Evolutionary conservation across 306 rosid species (phyloP), one percentile per base, ranked within the genome.

Genomic region (Cotoneaster glaucophyllus): DNA sequence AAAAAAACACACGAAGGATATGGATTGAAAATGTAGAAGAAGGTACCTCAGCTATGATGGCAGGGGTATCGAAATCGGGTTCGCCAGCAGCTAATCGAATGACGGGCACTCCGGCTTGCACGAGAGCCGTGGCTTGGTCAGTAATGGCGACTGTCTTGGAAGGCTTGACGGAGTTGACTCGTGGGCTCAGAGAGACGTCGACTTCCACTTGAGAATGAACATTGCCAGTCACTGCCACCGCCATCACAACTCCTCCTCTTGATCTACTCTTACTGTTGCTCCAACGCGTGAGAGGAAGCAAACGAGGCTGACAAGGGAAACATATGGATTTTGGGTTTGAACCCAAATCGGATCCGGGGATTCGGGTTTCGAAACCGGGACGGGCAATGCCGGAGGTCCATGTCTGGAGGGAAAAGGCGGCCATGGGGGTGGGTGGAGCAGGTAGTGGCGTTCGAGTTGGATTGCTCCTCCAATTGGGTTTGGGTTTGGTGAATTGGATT

Each of bases 11-110:
- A 34, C 2, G 39, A 34, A 34, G 21, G 1, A 41, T 56, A 31
- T 25, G 14, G n/a, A 15, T 17, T 11, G 5, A 15, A 61, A 19
- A 29, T 44, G 25, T 26, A 22, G 45, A 31, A 77, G 31, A 13
- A 31, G 44, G 43, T 50, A 89, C 98, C 95, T 96, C 91, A 1
- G 85, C 89, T 3, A 96, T 85, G 17, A 77, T 71, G 63, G 87
- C n/a, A 1, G 99, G 99, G 0, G 99, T 96, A 67, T 90, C 98
- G 43, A 96, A 96, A 85, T 96, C 97, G 3, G 99, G 93, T 57
- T 96, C 97, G 26, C 99, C 99, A 4, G 97, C 96, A 3, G 99
- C 92, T 39, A 96, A 76, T 12, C 92, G 88, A 71, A 96, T 96
- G 54, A 96, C 93, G 6, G 96, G 98, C 29, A 96, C 81, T 3